These are phyloP conservation scores for Pyracantha coccinea DNA, from an alignment of 331 rosid genomes.

Conservation along the genomic window DNA sequence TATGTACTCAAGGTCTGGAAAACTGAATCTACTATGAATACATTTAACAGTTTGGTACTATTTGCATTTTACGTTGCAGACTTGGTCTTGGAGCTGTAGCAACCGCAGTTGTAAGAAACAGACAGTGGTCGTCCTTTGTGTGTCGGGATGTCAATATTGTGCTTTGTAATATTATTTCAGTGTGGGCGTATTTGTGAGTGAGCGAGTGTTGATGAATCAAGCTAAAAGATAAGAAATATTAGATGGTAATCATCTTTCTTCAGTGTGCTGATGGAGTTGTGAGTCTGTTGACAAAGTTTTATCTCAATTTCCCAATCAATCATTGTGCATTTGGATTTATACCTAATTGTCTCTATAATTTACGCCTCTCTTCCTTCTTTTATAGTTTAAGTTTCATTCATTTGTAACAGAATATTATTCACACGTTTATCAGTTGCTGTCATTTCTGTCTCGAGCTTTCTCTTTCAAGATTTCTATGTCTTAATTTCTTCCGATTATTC, in stretches of 20 bases:
- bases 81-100: conserved; percentile 91
- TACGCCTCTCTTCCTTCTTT: no score
- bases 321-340: no score
- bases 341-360: no score
- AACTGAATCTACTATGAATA: neutral
- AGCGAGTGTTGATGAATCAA: conserved; percentile 12
- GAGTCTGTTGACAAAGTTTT: conserved; percentile 20
- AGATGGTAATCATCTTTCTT: neutral
- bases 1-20: neutral
- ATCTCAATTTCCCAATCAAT: conserved; percentile 14
- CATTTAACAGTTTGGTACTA: conserved; percentile 24
- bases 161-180: conserved; percentile 26
- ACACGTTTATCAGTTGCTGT: no score
- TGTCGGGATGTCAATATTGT: conserved; percentile 27
- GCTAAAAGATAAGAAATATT: neutral
- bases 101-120: conserved; percentile 19
- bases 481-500: no score
- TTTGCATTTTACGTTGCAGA: conserved; percentile 40
- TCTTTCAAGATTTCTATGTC: no score
- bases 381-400: no score
- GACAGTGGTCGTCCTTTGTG: conserved; percentile 11
- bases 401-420: no score
- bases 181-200: conserved; percentile 15
- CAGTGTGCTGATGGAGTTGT: conserved; percentile 21
- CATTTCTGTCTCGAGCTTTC: no score